A percentile compares a stretch with the other conserved stretches of the same genome.
phyloP scores from a whole-genome alignment of 768 basidiomycete species.

The Hericium erinaceus region DNA sequence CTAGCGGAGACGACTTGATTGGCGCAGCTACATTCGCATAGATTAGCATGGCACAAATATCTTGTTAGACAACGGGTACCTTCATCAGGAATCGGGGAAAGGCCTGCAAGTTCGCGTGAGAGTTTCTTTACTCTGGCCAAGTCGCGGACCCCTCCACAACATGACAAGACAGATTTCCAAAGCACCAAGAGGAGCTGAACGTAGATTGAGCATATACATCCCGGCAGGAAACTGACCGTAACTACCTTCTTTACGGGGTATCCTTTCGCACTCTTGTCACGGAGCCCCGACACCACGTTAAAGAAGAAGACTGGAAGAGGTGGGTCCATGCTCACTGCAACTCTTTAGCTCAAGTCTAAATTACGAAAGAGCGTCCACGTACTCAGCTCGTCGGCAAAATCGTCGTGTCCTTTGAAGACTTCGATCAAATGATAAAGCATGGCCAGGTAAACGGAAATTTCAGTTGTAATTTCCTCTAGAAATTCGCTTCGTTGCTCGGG shows the following conservation, averaged over 20 bases:
- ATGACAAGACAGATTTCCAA: conserved; percentile 90
- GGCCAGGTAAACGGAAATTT: conserved; percentile 87
- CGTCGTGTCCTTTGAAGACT: conserved; percentile 85
- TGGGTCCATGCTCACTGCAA: conserved; percentile 86
- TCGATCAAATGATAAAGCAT: conserved; percentile 95
- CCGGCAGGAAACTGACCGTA: conserved; percentile 2
- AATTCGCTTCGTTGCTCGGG: conserved; percentile 65
- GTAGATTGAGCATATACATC: conserved; percentile 7
- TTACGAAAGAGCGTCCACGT: conserved; percentile 25
- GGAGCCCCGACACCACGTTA: conserved; percentile 78
- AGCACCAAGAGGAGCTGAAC: conserved; percentile 78
- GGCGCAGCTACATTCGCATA: conserved; percentile 34
- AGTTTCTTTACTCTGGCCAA: conserved; percentile 74
- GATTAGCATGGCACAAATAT: neutral
- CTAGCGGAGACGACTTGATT: conserved; percentile 86
- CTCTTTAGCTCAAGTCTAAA: neutral
- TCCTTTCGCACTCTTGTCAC: conserved; percentile 89
- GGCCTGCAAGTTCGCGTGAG: conserved; percentile 74
- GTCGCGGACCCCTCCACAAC: conserved; percentile 89
- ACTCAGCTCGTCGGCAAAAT: conserved; percentile 97
- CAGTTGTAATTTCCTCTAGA: conserved; percentile 84
- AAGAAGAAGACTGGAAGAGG: conserved; percentile 91
- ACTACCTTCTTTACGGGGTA: conserved; percentile 95
- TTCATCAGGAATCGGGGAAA: conserved; percentile 46
- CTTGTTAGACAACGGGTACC: conserved; percentile 21